Percentiles rank a stretch among this genome's conserved stretches.
Conservation (phyloP, 176 grass and related monocot species). For the Guadua angustifolia region DNA sequence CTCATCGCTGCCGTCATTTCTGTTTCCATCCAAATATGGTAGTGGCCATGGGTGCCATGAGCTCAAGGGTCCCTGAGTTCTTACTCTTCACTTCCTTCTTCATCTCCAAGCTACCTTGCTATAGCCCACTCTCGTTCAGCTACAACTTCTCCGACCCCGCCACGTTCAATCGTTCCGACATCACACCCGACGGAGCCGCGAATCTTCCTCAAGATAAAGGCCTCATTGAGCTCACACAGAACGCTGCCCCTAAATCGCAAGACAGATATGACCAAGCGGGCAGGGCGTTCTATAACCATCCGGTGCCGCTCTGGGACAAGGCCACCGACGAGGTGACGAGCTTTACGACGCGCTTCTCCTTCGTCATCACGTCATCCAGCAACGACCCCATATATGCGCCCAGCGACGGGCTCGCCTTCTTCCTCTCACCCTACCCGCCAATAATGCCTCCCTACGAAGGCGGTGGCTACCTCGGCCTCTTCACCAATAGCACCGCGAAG, state of each 20-base stretch:
- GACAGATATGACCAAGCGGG: background rate
- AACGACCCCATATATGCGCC: background rate
- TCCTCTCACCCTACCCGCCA: too few relatives aligned
- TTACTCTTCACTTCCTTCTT: background rate
- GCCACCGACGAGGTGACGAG: conserved; percentile 37
- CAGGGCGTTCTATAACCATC: conserved; percentile 15
- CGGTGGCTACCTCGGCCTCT: too few relatives aligned
- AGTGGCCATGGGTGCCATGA: background rate
- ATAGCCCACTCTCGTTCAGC: conserved; percentile 41
- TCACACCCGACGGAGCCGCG: conserved; percentile 29
- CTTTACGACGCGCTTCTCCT: conserved; percentile 48
- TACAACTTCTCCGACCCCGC: conserved; percentile 31
- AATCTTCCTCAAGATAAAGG: background rate
- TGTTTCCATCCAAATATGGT: background rate
- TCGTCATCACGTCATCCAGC: conserved; percentile 6
- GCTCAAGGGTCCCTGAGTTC: background rate
- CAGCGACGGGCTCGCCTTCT: too few relatives aligned
- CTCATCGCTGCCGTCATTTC: background rate
- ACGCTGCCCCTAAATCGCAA: background rate
- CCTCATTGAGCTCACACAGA: conserved; percentile 8
- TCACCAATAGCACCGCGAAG: too few relatives aligned
- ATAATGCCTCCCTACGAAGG: too few relatives aligned
- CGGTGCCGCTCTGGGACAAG: conserved; percentile 48
- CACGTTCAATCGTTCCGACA: background rate
- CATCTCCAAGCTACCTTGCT: background rate